These are phyloP conservation scores for Penicillium sp. DNA, from an alignment of 2,329 filamentous ascomycete genomes.

Conservation along the genomic window DNA sequence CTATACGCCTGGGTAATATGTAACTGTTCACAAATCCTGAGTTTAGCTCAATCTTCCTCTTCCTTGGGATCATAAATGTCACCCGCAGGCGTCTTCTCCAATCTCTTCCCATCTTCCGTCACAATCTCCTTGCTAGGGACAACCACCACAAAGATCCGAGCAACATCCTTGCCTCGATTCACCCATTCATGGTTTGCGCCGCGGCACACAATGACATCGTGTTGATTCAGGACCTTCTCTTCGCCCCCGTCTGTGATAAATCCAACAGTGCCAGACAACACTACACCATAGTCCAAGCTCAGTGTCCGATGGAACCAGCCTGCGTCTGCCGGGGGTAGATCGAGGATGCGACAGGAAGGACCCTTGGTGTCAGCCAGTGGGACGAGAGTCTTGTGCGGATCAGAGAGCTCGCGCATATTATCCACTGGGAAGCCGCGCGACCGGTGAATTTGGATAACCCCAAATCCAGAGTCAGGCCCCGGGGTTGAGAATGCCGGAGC, in stretches of 20 bases:
- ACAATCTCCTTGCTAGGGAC: conserved; percentile 44
- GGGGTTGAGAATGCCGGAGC: conserved; percentile 21
- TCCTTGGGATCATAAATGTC: conserved; percentile 23
- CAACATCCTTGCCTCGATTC: conserved; percentile 42
- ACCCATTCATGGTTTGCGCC: conserved; percentile 50
- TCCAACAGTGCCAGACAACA: conserved; percentile 29
- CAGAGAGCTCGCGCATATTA: conserved; percentile 21
- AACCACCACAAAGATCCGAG: conserved; percentile 44
- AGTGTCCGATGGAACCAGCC: conserved; percentile 31
- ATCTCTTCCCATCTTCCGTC: conserved; percentile 36
- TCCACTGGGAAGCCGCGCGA: conserved; percentile 28
- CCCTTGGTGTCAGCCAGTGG: conserved; percentile 27
- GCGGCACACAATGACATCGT: conserved; percentile 35
- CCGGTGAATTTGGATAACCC: conserved; percentile 29
- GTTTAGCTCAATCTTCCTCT: conserved; percentile 13
- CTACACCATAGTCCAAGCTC: conserved; percentile 34
- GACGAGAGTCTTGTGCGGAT: conserved; percentile 25
- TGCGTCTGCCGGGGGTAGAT: conserved; percentile 19
- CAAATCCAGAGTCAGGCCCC: conserved; percentile 24
- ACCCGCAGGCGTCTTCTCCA: conserved; percentile 38
- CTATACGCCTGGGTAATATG: too few relatives aligned
- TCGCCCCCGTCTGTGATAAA: conserved; percentile 30
- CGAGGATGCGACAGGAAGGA: conserved; percentile 22
- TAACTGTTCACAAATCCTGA: neutral
- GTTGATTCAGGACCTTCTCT: conserved; percentile 28